These are phyloP conservation scores for Rutstroemia sp. DNA, from an alignment of 2,329 filamentous ascomycete species.

Conservation along the genomic window DNA sequence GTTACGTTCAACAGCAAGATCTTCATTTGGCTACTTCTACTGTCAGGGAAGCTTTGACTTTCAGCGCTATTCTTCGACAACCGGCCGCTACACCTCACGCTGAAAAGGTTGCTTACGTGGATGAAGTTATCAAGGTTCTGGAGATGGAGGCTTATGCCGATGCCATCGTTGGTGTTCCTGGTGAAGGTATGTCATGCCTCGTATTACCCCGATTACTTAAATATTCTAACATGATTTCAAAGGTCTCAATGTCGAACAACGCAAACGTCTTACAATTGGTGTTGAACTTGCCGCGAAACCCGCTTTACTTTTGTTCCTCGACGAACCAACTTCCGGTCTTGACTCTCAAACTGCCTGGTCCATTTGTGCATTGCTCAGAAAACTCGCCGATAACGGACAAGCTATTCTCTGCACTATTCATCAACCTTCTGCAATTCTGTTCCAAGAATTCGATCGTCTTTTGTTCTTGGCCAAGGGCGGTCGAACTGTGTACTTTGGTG, in stretches of 20 bases:
- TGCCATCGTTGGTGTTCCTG: conserved; percentile 82
- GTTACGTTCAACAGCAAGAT: conserved; percentile 68
- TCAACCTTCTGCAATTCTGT: conserved; percentile 91
- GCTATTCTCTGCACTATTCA: conserved; percentile 97
- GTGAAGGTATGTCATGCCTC: conserved; percentile 46
- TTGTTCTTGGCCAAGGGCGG: conserved; percentile 72
- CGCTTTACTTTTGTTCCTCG: conserved; percentile 80
- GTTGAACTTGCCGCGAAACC: conserved; percentile 92
- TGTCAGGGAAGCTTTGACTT: conserved; percentile 79
- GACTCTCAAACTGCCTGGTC: conserved; percentile 93
- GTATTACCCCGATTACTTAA: not conserved
- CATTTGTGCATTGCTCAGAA: conserved; percentile 81
- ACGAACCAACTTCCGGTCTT: conserved; percentile 90
- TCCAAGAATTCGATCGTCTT: conserved; percentile 81
- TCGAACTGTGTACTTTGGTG: conserved; percentile 73
- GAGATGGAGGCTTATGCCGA: conserved; percentile 89
- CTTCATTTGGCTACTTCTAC: conserved; percentile 78
- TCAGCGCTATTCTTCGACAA: conserved; percentile 79
- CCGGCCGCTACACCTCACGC: conserved; percentile 62
- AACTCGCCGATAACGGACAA: conserved; percentile 80
- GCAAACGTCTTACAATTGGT: conserved; percentile 80
- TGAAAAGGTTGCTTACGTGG: conserved; percentile 82
- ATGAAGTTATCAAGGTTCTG: conserved; percentile 82
- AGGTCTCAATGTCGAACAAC: conserved; percentile 62
- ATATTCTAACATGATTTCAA: not conserved